A percentile compares a stretch with the other conserved stretches of the same genome.
Conservation (phyloP, 1,284 basidiomycete species). For the Puccinia triticina region DNA sequence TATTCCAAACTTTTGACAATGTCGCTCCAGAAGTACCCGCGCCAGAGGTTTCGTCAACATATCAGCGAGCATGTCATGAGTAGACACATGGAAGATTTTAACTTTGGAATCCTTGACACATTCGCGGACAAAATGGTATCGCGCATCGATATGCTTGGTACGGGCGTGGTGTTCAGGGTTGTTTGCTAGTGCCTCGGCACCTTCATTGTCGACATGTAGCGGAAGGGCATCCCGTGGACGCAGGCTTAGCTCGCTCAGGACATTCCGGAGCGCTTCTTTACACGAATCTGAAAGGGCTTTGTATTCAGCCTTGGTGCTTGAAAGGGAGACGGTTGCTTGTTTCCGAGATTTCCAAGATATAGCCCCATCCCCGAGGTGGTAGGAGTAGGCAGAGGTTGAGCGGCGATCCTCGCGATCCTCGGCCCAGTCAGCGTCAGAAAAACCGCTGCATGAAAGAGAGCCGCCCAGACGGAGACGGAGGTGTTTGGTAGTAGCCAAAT, state of each 20-base stretch:
- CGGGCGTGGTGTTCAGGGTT: not conserved
- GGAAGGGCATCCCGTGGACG: not conserved
- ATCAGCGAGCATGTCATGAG: not conserved
- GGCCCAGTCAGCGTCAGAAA: too few relatives aligned
- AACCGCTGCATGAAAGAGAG: not conserved
- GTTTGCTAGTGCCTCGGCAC: not conserved
- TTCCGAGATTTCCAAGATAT: constrained; percentile 31
- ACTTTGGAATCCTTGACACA: not conserved
- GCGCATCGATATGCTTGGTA: not conserved
- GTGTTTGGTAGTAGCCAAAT: not conserved
- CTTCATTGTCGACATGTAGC: not conserved
- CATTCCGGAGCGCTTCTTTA: not conserved
- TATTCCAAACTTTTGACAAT: not conserved
- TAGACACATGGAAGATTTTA: not conserved
- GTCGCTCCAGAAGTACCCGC: not conserved
- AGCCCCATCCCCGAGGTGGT: not conserved
- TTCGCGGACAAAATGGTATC: not conserved
- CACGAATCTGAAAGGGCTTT: not conserved
- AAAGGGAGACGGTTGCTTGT: not conserved
- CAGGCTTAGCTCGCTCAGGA: not conserved
- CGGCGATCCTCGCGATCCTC: not conserved
- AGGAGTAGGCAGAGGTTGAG: constrained; percentile 7
- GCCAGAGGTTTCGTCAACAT: not conserved
- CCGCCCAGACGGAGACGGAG: not conserved
- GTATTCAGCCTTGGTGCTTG: not conserved